Percentiles rank a stretch among this genome's conserved stretches.
These are phyloP conservation scores for Cladosporium sp. DNA, from an alignment of 2,329 filamentous ascomycete genomes.

Conservation along the genomic window DNA sequence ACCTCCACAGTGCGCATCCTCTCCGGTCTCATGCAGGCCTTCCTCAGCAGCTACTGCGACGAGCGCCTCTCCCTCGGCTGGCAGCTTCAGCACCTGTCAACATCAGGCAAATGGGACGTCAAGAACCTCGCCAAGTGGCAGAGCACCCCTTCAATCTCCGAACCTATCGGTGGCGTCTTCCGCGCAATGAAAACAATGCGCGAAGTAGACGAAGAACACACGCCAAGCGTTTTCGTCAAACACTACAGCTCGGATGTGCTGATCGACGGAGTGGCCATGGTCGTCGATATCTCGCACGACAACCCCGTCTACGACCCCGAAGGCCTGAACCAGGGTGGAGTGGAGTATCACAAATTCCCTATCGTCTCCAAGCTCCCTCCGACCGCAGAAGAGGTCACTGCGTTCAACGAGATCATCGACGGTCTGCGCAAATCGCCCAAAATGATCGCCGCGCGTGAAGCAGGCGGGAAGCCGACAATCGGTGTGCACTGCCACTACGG, in stretches of 20 bases:
- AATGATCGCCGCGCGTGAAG: constrained; percentile 32
- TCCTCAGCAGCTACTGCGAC: constrained; percentile 71
- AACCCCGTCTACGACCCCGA: constrained; percentile 81
- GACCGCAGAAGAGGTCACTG: constrained; percentile 54
- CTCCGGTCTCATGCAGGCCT: constrained; percentile 77
- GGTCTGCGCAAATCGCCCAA: constrained; percentile 32
- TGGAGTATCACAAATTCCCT: constrained; percentile 70
- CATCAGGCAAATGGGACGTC: constrained; percentile 94
- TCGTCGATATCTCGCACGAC: constrained; percentile 90
- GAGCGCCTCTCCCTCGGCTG: constrained; percentile 76
- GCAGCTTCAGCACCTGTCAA: constrained; percentile 85
- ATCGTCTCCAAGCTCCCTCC: constrained; percentile 92
- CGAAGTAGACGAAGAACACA: constrained; percentile 81
- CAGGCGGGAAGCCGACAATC: constrained; percentile 43
- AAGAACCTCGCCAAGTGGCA: constrained; percentile 95
- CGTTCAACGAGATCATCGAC: constrained; percentile 58
- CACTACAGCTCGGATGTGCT: constrained; percentile 63
- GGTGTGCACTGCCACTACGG: constrained; percentile 95
- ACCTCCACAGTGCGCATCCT: constrained; percentile 71
- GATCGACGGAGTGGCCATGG: constrained; percentile 44
- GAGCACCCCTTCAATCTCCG: constrained; percentile 36
- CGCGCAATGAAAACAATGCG: constrained; percentile 90
- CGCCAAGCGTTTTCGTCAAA: constrained; percentile 66
- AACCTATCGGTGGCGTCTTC: constrained; percentile 72
- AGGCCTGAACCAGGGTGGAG: constrained; percentile 41